Evolutionary conservation across 2,329 filamentous ascomycete genomes (phyloP), one percentile per base, ranked within the genome.

Genomic region (Epichloe hybrida): DNA sequence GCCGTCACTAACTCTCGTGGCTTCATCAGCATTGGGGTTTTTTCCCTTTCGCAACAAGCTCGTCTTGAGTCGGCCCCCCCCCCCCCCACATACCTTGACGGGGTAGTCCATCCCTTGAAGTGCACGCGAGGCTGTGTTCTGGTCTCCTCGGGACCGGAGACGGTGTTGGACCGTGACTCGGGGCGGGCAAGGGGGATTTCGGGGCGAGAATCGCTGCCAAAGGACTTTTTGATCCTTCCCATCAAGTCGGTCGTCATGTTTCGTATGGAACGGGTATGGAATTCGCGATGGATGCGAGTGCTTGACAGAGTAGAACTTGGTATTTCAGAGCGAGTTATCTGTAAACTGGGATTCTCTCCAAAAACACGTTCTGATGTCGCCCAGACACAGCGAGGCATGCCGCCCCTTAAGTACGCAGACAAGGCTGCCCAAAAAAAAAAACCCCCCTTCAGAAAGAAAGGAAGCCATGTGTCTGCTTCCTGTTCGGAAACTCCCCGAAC

Each of bases 181-280:
- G 51, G 51, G 5, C 37, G 39, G 39, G 43, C 51, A n/a, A 53
- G 48, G 38, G 51, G 51, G 35, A 53, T 49, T 34, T 43, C 43
- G 6, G 47, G 47, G 5, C 51, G 43, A 5, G 35, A 37, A 17
- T 52, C 47, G 48, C 41, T 21, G 43, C 44, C 35, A n/a, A 53
- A 27, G 9, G 51, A 38, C 15, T 48, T 47, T 44, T 48, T 50
- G 21, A 53, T 47, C 48, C 43, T 50, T 27, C 47, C 51, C 43
- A 52, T 47, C 11, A 52, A 21, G 17, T 46, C 31, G 36, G 40
- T 13, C 9, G 46, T 40, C 50, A 52, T 52, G 21, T 4, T 48
- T 31, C n/a, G 13, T 27, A 27, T 27, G 23, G 23, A 27, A 27
- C 1, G 23, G 23, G 23, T 9, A 31, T 31, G 27, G 27, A 31